Percentiles rank a stretch among this genome's conserved stretches.
These are phyloP conservation scores for Amanita phalloides DNA, from an alignment of 768 basidiomycete species.

Conservation along the genomic window DNA sequence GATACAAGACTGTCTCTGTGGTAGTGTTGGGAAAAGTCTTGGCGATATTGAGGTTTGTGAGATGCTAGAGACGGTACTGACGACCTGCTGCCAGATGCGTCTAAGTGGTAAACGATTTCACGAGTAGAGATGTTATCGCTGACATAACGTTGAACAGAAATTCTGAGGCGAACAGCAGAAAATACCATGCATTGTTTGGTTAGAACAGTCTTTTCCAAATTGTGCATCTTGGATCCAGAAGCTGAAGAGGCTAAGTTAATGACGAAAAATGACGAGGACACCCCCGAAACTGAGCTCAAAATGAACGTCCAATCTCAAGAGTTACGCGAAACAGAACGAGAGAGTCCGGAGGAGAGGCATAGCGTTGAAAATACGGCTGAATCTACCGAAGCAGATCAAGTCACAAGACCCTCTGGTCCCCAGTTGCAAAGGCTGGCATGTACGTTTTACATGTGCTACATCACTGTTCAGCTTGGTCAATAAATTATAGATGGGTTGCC, in stretches of 20 bases:
- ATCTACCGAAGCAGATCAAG: constrained; percentile 10
- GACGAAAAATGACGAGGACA: constrained; percentile 35
- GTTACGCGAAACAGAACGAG: neutral
- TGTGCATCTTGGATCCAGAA: constrained; percentile 55
- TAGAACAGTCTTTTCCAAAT: constrained; percentile 65
- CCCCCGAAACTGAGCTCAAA: constrained; percentile 43
- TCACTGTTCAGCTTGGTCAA: neutral
- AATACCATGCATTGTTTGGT: constrained; percentile 84
- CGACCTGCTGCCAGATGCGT: constrained; percentile 94
- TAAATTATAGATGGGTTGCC: constrained; percentile 70
- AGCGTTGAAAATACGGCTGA: neutral
- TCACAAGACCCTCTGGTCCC: neutral
- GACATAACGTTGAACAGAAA: constrained; percentile 39
- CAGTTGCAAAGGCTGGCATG: constrained; percentile 19
- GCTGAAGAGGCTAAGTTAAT: constrained; percentile 59
- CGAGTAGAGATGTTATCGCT: neutral
- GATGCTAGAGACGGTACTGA: constrained; percentile 95
- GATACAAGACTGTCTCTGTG: constrained; percentile 74
- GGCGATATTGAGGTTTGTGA: constrained; percentile 96
- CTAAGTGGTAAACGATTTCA: constrained; percentile 64
- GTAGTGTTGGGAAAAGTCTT: constrained; percentile 55
- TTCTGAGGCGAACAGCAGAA: constrained; percentile 79
- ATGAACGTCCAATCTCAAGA: constrained; percentile 43
- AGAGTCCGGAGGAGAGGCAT: neutral
- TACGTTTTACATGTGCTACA: constrained; percentile 15